A percentile compares a stretch with the other conserved stretches of the same genome.
Evolutionary conservation across 2,329 filamentous ascomycete species (phyloP).

Genomic region (Cladosporium sp.): DNA sequence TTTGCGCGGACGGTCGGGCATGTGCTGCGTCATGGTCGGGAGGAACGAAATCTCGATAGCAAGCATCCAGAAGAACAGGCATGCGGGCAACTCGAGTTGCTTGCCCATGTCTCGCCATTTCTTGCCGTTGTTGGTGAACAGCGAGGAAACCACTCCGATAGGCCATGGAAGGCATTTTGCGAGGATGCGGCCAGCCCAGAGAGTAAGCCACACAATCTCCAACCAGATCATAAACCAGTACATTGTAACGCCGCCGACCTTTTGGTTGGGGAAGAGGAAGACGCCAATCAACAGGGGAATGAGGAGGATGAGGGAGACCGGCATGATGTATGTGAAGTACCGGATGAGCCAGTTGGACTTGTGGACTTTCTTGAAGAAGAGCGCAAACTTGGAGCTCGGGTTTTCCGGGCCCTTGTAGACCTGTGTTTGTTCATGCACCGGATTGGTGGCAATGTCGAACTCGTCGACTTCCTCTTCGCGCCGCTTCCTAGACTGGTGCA

Average conservation of each 20-base stretch:
- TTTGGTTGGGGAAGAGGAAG: conserved; percentile 49
- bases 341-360: conserved; percentile 62
- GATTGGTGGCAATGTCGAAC: conserved; percentile 64
- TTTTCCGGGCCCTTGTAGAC: conserved; percentile 62
- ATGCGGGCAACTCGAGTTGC: conserved; percentile 78
- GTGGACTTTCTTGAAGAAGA: conserved; percentile 62
- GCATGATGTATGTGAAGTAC: conserved; percentile 68
- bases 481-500: conserved; percentile 46
- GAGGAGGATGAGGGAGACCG: conserved; percentile 59
- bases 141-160: conserved; percentile 61
- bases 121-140: conserved; percentile 82
- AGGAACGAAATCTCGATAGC: conserved; percentile 81
- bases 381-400: conserved; percentile 58
- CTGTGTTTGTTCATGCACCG: conserved; percentile 62
- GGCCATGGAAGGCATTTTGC: conserved; percentile 62
- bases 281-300: conserved; percentile 65
- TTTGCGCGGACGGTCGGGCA: neutral
- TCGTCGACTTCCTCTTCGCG: conserved; percentile 59
- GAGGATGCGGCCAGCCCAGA: conserved; percentile 70
- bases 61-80: conserved; percentile 89
- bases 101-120: conserved; percentile 91
- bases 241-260: conserved; percentile 70
- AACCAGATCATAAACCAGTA: conserved; percentile 96
- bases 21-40: conserved; percentile 69
- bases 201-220: conserved; percentile 84